Evolutionary conservation across 1,139 yeast genomes (phyloP), one percentile per base, ranked within the genome.

Genomic region (Blastobotrys serpentis): DNA sequence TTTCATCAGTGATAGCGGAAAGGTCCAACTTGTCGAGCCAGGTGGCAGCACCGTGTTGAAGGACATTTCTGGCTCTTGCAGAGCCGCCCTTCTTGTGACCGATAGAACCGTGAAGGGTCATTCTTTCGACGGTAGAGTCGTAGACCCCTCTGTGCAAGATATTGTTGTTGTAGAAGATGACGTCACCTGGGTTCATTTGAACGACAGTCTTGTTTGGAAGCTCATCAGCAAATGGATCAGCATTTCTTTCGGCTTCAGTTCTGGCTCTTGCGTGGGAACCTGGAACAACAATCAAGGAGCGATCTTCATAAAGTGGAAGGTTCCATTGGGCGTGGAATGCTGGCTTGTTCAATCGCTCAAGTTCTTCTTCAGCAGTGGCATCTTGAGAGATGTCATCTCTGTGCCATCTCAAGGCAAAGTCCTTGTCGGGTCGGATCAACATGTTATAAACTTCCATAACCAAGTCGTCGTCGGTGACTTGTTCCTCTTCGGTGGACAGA

Each of bases 351-450:
- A 71, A 57, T 49, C 71, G 73, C 32, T 64, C 66, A 2, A 71
- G 68, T 58, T 78, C 82, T 59, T 77, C 75, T 48, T 73, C 77
- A 1, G 69, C 69, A 3, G 74, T 63, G 3, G 67, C 78, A 34
- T 76, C 79, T 4, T 80, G 79, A 52, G 72, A 72, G 50, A 78
- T 75, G 54, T 75, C 73, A 59, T 78, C 82, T 42, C 82, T 64
- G 61, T 78, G 82, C 82, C 82, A 78, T 52, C 76, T 78, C 57
- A 78, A 70, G 8, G 74, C 81, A 58, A 78, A 78, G 60, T 78
- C 79, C 11, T 79, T 75, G 52, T 76, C 67, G 1, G 82, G 82
- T 54, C 77, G 77, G 56, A 77, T 77, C 53, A 78, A 70, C 82
- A 78, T 77, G 58, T 78, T 78, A 61, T 78, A 71, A 49, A 78